These are phyloP conservation scores for Entonaema liquescens DNA, from an alignment of 495 filamentous ascomycete species.

Conservation along the genomic window DNA sequence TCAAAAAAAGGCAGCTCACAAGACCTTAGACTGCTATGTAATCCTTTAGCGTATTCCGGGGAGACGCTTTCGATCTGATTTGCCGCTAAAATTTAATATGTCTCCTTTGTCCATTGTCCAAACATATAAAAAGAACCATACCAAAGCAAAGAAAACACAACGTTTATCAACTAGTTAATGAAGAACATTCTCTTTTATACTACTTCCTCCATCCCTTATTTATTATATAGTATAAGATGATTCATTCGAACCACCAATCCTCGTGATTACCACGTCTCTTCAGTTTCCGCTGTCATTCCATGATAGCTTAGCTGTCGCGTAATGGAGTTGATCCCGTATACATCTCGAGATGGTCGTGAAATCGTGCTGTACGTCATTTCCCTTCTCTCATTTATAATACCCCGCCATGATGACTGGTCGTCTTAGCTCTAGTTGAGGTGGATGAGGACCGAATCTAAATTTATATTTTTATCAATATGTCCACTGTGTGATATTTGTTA, in stretches of 20 bases:
- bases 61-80: slow-evolving; percentile 10
- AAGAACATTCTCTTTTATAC: slow-evolving; percentile 5
- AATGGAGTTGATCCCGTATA: slow-evolving; percentile 74
- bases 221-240: slow-evolving; percentile 28
- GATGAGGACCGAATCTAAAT: neutral
- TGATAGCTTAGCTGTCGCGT: slow-evolving; percentile 27
- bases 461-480: neutral
- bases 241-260: neutral
- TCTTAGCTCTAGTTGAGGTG: neutral
- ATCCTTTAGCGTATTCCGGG: slow-evolving; percentile 28
- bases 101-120: neutral
- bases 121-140: slow-evolving; percentile 10
- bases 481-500: neutral
- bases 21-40: neutral
- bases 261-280: slow-evolving; percentile 14
- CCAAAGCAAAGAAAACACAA: slow-evolving; percentile 15
- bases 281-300: slow-evolving; percentile 8
- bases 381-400: neutral
- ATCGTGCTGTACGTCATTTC: slow-evolving; percentile 67
- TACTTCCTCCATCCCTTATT: neutral
- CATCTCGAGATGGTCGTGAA: slow-evolving; percentile 66
- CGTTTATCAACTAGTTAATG: neutral
- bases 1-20: neutral
- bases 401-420: neutral
- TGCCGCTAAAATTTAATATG: neutral